phyloP scores from a whole-genome alignment of 768 basidiomycete genomes.

The Calocera cornea region DNA sequence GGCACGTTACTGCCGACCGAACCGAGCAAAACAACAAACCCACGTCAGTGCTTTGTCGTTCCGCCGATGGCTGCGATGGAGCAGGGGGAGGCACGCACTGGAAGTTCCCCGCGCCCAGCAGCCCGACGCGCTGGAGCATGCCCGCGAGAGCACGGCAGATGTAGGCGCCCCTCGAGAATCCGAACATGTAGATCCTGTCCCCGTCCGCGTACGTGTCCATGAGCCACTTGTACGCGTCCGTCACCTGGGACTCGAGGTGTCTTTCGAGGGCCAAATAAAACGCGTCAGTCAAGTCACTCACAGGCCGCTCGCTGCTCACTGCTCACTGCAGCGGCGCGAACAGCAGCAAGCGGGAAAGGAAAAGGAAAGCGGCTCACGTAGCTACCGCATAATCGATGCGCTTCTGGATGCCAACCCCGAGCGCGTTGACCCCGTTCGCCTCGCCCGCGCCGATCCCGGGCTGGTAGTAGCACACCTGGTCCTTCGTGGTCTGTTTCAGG shows the following conservation, averaged over 20 bases:
- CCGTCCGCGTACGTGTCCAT: conserved; percentile 8
- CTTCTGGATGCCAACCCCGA: not conserved
- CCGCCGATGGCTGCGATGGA: too few species aligned
- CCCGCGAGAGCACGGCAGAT: conserved; percentile 14
- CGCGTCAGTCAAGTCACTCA: too few species aligned
- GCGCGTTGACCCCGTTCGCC: not conserved
- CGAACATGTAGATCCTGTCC: conserved; percentile 12
- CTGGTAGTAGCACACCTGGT: conserved; percentile 1
- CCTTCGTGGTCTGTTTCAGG: not conserved
- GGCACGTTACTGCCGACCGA: not conserved
- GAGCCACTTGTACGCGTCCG: conserved; percentile 2
- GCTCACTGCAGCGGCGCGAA: too few species aligned
- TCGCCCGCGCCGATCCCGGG: not conserved
- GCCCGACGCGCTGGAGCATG: conserved; percentile 9
- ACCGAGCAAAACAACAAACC: too few species aligned
- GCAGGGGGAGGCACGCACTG: not conserved
- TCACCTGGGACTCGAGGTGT: not conserved
- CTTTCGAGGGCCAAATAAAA: not conserved
- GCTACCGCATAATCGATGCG: not conserved
- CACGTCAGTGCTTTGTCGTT: not conserved
- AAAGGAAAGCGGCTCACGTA: not conserved
- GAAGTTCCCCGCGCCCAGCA: not conserved
- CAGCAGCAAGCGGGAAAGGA: too few species aligned
- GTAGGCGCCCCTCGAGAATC: conserved; percentile 13
- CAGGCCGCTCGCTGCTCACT: too few species aligned